phyloP scores from a whole-genome alignment of 1,139 yeast genomes.

The Scheffersomyces insectosa region DNA sequence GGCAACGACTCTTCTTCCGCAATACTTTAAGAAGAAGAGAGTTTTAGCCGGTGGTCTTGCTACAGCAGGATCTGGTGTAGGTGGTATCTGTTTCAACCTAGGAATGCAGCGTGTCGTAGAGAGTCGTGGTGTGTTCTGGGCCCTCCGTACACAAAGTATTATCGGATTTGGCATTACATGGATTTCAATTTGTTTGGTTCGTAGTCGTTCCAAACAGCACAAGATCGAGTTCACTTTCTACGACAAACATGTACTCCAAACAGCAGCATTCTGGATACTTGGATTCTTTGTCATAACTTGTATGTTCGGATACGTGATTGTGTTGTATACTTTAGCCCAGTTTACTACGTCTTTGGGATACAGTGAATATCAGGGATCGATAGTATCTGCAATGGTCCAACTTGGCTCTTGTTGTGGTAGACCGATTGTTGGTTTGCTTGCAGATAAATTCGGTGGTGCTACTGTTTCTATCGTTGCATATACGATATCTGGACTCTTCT shows the following conservation, averaged over 20 bases:
- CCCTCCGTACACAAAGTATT: slow-evolving; percentile 35
- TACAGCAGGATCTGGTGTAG: slow-evolving; percentile 62
- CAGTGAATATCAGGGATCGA: slow-evolving; percentile 39
- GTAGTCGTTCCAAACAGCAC: slow-evolving; percentile 23
- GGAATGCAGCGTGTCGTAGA: slow-evolving; percentile 31
- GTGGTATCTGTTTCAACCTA: slow-evolving; percentile 50
- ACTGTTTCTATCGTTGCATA: slow-evolving; percentile 39
- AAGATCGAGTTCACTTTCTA: slow-evolving; percentile 21
- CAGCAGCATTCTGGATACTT: slow-evolving; percentile 31
- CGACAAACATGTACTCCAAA: slow-evolving; percentile 23
- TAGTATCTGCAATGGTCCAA: slow-evolving; percentile 51
- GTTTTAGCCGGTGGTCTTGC: slow-evolving; percentile 60
- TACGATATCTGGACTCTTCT: slow-evolving; percentile 35
- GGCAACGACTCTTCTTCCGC: slow-evolving; percentile 53
- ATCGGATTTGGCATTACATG: slow-evolving; percentile 26
- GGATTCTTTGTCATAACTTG: slow-evolving; percentile 30
- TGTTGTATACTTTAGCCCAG: slow-evolving; percentile 35
- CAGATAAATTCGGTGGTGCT: slow-evolving; percentile 48
- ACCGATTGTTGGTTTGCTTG: slow-evolving; percentile 46
- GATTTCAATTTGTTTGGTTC: slow-evolving; percentile 23
- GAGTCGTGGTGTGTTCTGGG: slow-evolving; percentile 38
- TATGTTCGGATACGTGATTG: slow-evolving; percentile 41
- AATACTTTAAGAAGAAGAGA: slow-evolving; percentile 55
- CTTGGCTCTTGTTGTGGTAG: slow-evolving; percentile 44
- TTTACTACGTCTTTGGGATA: slow-evolving; percentile 30